Conservation (phyloP, 2,329 filamentous ascomycete species). For the Verticillium tricorpus region DNA sequence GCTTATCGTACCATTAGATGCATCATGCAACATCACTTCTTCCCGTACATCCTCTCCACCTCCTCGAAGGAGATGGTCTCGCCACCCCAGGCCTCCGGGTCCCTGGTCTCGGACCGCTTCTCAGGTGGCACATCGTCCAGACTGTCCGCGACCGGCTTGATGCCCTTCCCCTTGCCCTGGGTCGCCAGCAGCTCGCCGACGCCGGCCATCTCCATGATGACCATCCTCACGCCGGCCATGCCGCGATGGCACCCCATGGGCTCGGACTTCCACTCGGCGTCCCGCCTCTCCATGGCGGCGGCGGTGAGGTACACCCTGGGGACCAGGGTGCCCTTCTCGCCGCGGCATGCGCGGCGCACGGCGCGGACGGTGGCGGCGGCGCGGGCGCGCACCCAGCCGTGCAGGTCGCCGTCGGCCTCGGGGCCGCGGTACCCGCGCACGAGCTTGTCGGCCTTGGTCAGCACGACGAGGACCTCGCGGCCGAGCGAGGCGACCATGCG, state of each 20-base stretch:
- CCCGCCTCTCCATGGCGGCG: constrained; percentile 27
- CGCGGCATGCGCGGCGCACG: constrained; percentile 6
- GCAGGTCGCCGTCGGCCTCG: constrained; percentile 17
- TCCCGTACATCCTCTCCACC: constrained; percentile 16
- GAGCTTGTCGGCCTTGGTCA: constrained; percentile 55
- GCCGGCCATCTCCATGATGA: constrained; percentile 36
- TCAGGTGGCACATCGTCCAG: background rate
- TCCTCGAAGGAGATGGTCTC: constrained; percentile 30
- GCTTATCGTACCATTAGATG: background rate
- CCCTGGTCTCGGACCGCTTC: constrained; percentile 8
- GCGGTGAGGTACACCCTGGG: constrained; percentile 30
- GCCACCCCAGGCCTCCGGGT: constrained; percentile 21
- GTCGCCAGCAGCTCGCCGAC: constrained; percentile 14
- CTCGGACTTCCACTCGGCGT: constrained; percentile 17
- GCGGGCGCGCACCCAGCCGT: constrained; percentile 14
- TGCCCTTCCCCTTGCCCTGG: background rate
- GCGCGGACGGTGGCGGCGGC: constrained; percentile 7
- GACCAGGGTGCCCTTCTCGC: constrained; percentile 13
- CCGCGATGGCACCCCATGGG: constrained; percentile 26
- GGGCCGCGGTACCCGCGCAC: constrained; percentile 13
- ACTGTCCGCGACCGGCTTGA: background rate
- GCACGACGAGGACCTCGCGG: constrained; percentile 42
- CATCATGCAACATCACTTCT: background rate
- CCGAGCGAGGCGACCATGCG: constrained; percentile 14
- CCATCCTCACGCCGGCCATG: constrained; percentile 32